phyloP scores from a whole-genome alignment of 2,329 filamentous ascomycete species.

The Lachnellula cervina region DNA sequence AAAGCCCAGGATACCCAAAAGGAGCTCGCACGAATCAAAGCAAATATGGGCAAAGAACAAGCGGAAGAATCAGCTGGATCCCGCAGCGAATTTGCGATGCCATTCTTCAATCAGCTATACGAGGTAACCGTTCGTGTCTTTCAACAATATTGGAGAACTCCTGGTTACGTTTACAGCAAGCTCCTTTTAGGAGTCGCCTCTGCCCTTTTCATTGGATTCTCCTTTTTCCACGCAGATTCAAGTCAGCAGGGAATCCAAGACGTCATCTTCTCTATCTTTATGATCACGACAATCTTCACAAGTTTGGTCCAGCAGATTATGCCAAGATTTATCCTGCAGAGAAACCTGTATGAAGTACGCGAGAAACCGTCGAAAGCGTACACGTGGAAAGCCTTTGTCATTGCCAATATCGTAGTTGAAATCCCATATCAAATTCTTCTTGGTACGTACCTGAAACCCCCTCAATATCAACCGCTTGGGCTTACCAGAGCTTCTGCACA shows the following conservation, averaged over 20 bases:
- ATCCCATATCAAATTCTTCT: constrained; percentile 78
- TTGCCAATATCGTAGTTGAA: constrained; percentile 64
- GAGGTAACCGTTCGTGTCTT: constrained; percentile 65
- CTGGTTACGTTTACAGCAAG: constrained; percentile 72
- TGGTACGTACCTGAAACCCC: too few species aligned
- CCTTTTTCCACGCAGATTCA: constrained; percentile 56
- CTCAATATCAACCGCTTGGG: too few species aligned
- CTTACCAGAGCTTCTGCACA: too few species aligned
- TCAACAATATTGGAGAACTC: constrained; percentile 74
- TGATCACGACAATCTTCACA: constrained; percentile 66
- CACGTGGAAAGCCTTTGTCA: constrained; percentile 34
- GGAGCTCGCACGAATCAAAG: constrained; percentile 32
- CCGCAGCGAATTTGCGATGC: constrained; percentile 70
- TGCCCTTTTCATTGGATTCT: constrained; percentile 61
- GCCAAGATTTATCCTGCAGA: constrained; percentile 65
- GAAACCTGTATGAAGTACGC: constrained; percentile 59
- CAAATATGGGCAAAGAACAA: constrained; percentile 49
- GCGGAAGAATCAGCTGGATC: constrained; percentile 42
- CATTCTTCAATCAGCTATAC: constrained; percentile 60
- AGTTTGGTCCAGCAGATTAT: constrained; percentile 62
- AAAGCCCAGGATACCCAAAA: constrained; percentile 31
- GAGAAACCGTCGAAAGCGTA: constrained; percentile 32
- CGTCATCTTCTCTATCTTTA: constrained; percentile 67
- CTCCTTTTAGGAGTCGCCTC: constrained; percentile 46
- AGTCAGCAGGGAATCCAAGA: constrained; percentile 64